phyloP scores from a whole-genome alignment of 768 basidiomycete genomes.

The Trametes maxima region DNA sequence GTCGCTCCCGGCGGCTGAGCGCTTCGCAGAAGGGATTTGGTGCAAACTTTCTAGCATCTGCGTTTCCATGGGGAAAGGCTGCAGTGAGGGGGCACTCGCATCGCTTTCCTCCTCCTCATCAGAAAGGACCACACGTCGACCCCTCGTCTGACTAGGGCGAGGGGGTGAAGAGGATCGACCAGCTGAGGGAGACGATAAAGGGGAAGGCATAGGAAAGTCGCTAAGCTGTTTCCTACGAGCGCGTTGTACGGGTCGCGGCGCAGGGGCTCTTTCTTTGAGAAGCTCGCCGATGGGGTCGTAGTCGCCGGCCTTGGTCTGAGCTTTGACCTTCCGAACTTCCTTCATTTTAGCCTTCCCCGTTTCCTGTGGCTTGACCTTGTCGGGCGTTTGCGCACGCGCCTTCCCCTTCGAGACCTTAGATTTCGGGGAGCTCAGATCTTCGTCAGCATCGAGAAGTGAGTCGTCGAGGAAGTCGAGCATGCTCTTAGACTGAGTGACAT shows the following conservation, averaged over 20 bases:
- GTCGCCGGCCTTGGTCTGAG: not conserved
- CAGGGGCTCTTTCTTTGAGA: slow-evolving; percentile 7
- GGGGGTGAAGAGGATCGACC: slow-evolving; percentile 4
- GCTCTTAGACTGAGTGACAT: slow-evolving; percentile 3
- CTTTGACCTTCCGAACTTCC: not conserved
- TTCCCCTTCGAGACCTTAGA: not conserved
- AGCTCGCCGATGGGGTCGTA: slow-evolving; percentile 6
- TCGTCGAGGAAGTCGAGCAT: not conserved
- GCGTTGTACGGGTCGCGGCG: not conserved
- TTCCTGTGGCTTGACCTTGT: not conserved
- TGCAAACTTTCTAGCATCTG: slow-evolving; percentile 45
- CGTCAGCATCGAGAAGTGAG: not conserved
- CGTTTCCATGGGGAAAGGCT: slow-evolving; percentile 54
- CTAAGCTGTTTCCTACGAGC: not conserved
- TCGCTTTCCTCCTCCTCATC: slow-evolving; percentile 11
- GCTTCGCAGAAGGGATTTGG: slow-evolving; percentile 34
- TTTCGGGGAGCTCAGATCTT: not conserved
- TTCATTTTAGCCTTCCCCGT: not conserved
- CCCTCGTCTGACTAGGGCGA: not conserved
- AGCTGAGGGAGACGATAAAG: slow-evolving; percentile 13
- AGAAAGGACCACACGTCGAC: slow-evolving; percentile 8
- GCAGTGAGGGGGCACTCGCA: slow-evolving; percentile 1
- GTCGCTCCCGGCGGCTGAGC: slow-evolving; percentile 39
- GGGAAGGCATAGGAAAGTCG: slow-evolving; percentile 16
- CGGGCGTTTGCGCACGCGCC: not conserved